Evolutionary conservation across 805 yeast genomes (phyloP).

Genomic region (Kuraishia cidri): DNA sequence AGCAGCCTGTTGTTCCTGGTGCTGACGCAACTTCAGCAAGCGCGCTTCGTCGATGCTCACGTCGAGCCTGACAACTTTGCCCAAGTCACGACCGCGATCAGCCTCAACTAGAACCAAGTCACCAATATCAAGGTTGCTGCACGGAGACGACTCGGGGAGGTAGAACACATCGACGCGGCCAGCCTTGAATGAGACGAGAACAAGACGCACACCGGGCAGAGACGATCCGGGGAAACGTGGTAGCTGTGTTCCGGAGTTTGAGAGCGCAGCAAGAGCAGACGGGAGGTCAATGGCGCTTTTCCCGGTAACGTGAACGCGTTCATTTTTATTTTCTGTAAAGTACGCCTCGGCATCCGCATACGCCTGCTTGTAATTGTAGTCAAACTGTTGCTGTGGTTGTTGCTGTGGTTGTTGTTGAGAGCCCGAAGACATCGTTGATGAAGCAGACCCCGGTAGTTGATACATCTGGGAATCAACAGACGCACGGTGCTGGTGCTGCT

Average conservation of each 20-base stretch:
- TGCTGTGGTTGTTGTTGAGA: no score
- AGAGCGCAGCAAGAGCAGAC: constrained; percentile 7
- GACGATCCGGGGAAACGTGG: constrained; percentile 23
- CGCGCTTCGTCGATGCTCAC: constrained; percentile 62
- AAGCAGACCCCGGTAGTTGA: no score
- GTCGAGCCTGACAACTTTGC: constrained; percentile 50
- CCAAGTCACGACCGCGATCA: constrained; percentile 73
- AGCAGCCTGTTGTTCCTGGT: constrained; percentile 65
- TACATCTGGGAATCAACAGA: no score
- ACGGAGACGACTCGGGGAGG: constrained; percentile 30
- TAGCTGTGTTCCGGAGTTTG: constrained; percentile 25
- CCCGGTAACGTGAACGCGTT: constrained; percentile 8
- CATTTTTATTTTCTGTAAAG: constrained; percentile 5
- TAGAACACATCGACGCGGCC: constrained; percentile 75
- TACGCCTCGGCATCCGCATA: constrained; percentile 7
- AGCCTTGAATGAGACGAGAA: constrained; percentile 68
- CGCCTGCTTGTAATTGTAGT: no score
- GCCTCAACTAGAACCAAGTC: constrained; percentile 80
- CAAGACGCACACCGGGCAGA: constrained; percentile 29
- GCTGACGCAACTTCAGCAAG: constrained; percentile 53
- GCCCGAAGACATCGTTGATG: no score
- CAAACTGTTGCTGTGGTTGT: no score
- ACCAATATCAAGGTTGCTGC: constrained; percentile 32
- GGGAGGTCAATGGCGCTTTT: constrained; percentile 5
- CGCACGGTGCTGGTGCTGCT: no score